A percentile compares a stretch with the other conserved stretches of the same genome.
Conservation (phyloP, 345 rosid genomes). For the Lumnitzera littorea region DNA sequence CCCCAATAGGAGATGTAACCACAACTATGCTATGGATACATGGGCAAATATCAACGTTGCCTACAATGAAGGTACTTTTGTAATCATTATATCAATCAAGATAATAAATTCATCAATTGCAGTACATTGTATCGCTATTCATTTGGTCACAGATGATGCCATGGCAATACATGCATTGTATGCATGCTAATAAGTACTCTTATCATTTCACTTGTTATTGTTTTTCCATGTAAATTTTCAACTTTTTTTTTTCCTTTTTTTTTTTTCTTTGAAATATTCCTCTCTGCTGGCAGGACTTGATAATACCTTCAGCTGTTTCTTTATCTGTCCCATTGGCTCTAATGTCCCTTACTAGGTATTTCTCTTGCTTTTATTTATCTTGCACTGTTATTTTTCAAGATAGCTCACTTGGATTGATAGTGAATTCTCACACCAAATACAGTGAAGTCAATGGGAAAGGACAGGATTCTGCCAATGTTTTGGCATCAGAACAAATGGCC, state of each 20-base stretch:
- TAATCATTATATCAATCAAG: background rate
- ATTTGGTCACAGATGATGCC: too few relatives aligned
- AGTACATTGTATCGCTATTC: too few relatives aligned
- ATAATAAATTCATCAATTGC: too few relatives aligned
- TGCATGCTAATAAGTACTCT: too few relatives aligned
- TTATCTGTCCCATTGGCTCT: constrained; percentile 83
- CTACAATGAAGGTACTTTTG: constrained; percentile 68
- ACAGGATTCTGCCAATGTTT: constrained; percentile 43
- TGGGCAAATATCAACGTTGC: constrained; percentile 84
- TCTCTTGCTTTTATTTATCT: constrained; percentile 13
- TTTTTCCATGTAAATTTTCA: too few relatives aligned
- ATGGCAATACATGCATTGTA: too few relatives aligned
- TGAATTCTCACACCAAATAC: constrained; percentile 19
- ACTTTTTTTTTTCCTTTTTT: too few relatives aligned
- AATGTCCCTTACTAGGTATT: constrained; percentile 80
- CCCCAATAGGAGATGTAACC: constrained; percentile 99
- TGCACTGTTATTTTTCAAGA: constrained; percentile 1
- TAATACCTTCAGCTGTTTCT: constrained; percentile 71
- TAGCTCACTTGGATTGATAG: constrained; percentile 18
- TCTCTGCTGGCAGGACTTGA: constrained; percentile 44
- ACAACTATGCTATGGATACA: constrained; percentile 99
- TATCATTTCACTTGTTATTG: too few relatives aligned
- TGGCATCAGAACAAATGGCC: constrained; percentile 90
- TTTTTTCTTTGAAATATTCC: too few relatives aligned
- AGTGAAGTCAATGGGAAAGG: constrained; percentile 89